phyloP scores from a whole-genome alignment of 2,329 filamentous ascomycete genomes.

The Cytospora mali region DNA sequence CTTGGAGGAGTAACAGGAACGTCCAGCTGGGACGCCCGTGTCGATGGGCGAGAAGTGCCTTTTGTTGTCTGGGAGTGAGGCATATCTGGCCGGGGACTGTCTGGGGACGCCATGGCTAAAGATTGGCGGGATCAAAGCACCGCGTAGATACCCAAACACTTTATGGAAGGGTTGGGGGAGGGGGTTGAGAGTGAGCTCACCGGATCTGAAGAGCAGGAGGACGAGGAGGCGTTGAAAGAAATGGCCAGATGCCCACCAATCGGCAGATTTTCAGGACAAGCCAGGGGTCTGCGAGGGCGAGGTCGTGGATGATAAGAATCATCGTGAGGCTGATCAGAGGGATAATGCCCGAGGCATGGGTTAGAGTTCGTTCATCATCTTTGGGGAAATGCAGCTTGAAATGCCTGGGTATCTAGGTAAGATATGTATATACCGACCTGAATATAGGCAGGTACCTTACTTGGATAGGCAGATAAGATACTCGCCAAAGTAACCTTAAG shows the following conservation, averaged over 20 bases:
- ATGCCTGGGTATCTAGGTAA: no score
- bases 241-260: slow-evolving; percentile 1
- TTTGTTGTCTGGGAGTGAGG: slow-evolving; percentile 1
- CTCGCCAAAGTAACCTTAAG: no score
- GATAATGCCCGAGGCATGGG: no score
- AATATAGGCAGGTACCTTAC: no score
- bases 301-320: neutral
- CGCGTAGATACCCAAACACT: neutral
- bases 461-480: no score
- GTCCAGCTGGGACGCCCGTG: slow-evolving; percentile 1
- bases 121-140: neutral
- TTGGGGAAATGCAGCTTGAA: no score
- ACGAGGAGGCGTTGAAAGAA: slow-evolving; percentile 1
- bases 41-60: slow-evolving; percentile 3
- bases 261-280: neutral
- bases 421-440: no score
- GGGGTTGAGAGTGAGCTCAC: neutral
- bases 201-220: neutral
- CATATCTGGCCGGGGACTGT: slow-evolving; percentile 6
- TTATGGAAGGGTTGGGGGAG: neutral
- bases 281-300: neutral
- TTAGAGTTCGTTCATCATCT: neutral
- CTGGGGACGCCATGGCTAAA: slow-evolving; percentile 7
- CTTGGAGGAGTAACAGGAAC: slow-evolving; percentile 8
- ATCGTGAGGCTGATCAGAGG: neutral